phyloP scores from a whole-genome alignment of 2,329 filamentous ascomycete species.

The Diaporthe capsici region DNA sequence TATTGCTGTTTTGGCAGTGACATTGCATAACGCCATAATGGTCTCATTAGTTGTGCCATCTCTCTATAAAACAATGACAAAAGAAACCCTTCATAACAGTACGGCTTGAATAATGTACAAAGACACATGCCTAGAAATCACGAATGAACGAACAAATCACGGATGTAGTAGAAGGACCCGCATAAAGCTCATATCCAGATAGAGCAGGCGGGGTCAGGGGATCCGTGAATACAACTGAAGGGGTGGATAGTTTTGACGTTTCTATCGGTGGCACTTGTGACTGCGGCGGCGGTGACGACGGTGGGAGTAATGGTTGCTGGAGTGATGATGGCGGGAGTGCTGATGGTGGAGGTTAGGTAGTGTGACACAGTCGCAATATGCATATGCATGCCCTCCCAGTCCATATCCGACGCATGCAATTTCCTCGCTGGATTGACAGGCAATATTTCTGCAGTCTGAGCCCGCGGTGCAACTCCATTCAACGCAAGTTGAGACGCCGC shows the following conservation, averaged over 20 bases:
- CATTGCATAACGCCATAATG: too few relatives aligned
- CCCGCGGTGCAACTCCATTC: not conserved
- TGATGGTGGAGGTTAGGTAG: not conserved
- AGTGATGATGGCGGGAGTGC: not conserved
- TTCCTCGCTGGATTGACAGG: not conserved
- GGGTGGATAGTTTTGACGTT: not conserved
- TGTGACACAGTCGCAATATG: not conserved
- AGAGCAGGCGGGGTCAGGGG: too few relatives aligned
- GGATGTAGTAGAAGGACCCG: too few relatives aligned
- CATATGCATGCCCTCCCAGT: not conserved
- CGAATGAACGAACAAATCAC: too few relatives aligned
- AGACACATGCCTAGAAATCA: too few relatives aligned
- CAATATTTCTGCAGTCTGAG: not conserved
- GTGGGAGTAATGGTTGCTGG: not conserved
- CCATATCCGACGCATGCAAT: not conserved
- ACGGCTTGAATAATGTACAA: too few relatives aligned
- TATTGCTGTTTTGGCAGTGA: too few relatives aligned
- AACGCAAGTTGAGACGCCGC: not conserved
- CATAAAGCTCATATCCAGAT: too few relatives aligned
- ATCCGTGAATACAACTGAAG: not conserved
- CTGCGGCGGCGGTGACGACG: not conserved
- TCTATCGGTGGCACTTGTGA: not conserved
- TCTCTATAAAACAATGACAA: too few relatives aligned
- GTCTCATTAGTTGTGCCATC: too few relatives aligned
- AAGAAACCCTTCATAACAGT: too few relatives aligned